These are phyloP conservation scores for Tilletia indica DNA, from an alignment of 1,284 basidiomycete species.

Conservation along the genomic window DNA sequence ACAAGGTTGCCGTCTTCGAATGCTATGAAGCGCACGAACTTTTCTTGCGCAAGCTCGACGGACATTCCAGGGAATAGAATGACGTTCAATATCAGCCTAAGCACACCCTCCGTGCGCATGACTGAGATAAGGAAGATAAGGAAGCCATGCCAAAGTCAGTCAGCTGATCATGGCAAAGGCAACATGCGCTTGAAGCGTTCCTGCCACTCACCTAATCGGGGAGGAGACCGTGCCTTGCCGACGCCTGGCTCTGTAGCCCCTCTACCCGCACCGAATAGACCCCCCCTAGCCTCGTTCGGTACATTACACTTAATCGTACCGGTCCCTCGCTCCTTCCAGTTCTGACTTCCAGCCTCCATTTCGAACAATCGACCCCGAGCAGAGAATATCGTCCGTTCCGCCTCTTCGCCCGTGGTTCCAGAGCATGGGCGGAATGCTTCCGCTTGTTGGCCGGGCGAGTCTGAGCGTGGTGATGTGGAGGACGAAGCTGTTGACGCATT, in stretches of 20 bases:
- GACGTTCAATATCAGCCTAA: constrained; percentile 78
- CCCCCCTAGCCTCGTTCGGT: constrained; percentile 37
- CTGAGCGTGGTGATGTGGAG: neutral
- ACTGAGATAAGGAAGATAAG: constrained; percentile 61
- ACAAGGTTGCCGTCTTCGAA: constrained; percentile 46
- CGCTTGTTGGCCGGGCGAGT: too few relatives aligned
- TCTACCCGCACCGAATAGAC: constrained; percentile 66
- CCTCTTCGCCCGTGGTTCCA: constrained; percentile 89
- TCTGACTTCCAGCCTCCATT: constrained; percentile 62
- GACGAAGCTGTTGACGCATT: neutral
- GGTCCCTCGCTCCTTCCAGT: constrained; percentile 85
- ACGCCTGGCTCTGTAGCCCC: constrained; percentile 58
- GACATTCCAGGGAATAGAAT: constrained; percentile 82
- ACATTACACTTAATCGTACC: constrained; percentile 80
- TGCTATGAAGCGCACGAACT: constrained; percentile 49
- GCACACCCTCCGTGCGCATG: constrained; percentile 91
- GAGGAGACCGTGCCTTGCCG: constrained; percentile 10
- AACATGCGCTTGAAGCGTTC: neutral
- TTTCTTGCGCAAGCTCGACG: constrained; percentile 69
- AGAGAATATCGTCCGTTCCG: constrained; percentile 79
- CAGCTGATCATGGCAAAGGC: neutral
- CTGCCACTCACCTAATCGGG: constrained; percentile 6
- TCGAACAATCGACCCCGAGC: constrained; percentile 80
- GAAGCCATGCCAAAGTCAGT: neutral
- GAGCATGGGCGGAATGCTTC: neutral